Evolutionary conservation across 495 filamentous ascomycete species (phyloP), one percentile per base, ranked within the genome.

Genomic region (Lindgomyces ingoldianus): DNA sequence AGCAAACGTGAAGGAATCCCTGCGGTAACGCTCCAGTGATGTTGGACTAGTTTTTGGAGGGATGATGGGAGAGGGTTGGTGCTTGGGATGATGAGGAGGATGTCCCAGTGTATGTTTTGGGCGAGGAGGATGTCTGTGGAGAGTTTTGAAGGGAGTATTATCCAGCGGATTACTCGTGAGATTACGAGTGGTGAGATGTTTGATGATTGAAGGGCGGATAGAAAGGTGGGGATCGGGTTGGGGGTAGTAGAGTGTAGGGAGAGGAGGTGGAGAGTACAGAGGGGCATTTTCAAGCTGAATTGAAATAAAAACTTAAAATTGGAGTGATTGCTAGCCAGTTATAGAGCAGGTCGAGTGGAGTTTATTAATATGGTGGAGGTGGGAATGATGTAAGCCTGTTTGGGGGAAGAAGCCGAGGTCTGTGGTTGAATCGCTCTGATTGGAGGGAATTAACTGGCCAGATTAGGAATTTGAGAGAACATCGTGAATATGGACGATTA

Each of bases 1-100:
- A 85, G 59, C 12, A 86, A 73, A 14, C 77, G 75, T 10, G 78
- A 80, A 1, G 86, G 84, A 19, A 87, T 79, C 11, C 84, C 85
- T 29, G 81, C 81, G 45, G 74, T 73, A 45, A 86, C 67, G 68
- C 71, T 80, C 75, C 83, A 86, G 57, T 74, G 65, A 21, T 70
- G 61, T 19, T 64, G 68, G 26, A 83, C 73, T 26, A 68, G 41
- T 11, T 45, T 36, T 29, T 76, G 62, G 18, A 82, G 68, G 2
- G 65, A 25, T 0, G 72, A 47, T 12, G 84, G 81, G 26, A 82
- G 69, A 61, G 64, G 58, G 16, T 65, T 36, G 18, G 75, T 68
- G 16, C 68, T 62, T 27, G 79, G 75, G 6, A 86, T 67, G 39
- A 87, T 77, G 53, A 87, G 66, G 9, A 89, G 73, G 21, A 87